These are phyloP conservation scores for Ceratobasidium sp. DNA, from an alignment of 1,284 basidiomycete genomes.

Conservation along the genomic window DNA sequence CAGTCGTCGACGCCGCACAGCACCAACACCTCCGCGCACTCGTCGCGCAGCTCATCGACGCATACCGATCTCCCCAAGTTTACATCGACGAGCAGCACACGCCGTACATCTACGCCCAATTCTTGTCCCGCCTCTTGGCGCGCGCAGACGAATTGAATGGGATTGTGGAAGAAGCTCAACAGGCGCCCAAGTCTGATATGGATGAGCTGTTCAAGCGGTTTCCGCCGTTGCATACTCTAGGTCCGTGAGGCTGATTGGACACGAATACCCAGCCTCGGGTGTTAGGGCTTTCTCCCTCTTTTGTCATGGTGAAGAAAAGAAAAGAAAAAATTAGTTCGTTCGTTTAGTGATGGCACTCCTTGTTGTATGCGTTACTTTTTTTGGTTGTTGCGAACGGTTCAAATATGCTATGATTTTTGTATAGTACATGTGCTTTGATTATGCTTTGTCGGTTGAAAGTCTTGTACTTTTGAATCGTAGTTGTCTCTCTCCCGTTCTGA, in stretches of 20 bases:
- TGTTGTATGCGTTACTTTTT: neutral
- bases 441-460: neutral
- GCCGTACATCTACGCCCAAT: slow-evolving; percentile 41
- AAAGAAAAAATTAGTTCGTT: slow-evolving; percentile 12
- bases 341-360: neutral
- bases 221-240: slow-evolving; percentile 11
- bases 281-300: neutral
- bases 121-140: slow-evolving; percentile 18
- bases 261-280: slow-evolving; percentile 3
- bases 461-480: neutral
- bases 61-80: slow-evolving; percentile 24
- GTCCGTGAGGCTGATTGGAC: neutral
- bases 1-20: slow-evolving; percentile 9
- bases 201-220: slow-evolving; percentile 18
- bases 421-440: neutral
- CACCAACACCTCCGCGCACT: slow-evolving; percentile 14
- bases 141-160: slow-evolving; percentile 41
- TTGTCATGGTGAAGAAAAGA: neutral
- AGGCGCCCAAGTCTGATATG: slow-evolving; percentile 30
- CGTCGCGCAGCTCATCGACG: slow-evolving; percentile 29
- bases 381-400: neutral
- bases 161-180: neutral
- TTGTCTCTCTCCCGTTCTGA: neutral
- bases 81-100: slow-evolving; percentile 30
- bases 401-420: neutral